These are phyloP conservation scores for Crinitomyces ghanaensis DNA, from an alignment of 805 yeast genomes.

Conservation along the genomic window DNA sequence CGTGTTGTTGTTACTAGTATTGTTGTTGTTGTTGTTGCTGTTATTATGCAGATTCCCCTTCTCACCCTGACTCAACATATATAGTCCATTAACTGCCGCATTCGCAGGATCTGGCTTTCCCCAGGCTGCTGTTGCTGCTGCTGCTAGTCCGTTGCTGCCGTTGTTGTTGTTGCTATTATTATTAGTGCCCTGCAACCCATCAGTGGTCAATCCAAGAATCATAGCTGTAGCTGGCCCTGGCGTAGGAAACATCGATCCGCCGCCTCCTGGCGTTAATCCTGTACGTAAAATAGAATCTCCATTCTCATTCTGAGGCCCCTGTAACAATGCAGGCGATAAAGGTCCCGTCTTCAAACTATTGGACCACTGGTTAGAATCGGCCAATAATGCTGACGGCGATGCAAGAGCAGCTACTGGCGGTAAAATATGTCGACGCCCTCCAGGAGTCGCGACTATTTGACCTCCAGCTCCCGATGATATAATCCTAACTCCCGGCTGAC, in stretches of 20 bases:
- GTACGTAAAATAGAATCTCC: slow-evolving; percentile 28
- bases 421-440: slow-evolving; percentile 17
- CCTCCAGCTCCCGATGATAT: slow-evolving; percentile 8
- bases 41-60: neutral
- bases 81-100: slow-evolving; percentile 25
- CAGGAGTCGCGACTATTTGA: slow-evolving; percentile 15
- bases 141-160: neutral
- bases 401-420: slow-evolving; percentile 21
- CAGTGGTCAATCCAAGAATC: slow-evolving; percentile 27
- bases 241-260: slow-evolving; percentile 24
- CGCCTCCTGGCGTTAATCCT: slow-evolving; percentile 28
- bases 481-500: slow-evolving; percentile 2
- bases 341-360: slow-evolving; percentile 25
- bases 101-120: slow-evolving; percentile 2
- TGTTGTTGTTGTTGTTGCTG: neutral
- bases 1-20: neutral
- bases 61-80: slow-evolving; percentile 24
- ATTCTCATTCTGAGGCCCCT: slow-evolving; percentile 21
- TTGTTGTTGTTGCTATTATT: neutral
- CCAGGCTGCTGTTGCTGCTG: neutral
- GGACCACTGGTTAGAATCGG: slow-evolving; percentile 14
- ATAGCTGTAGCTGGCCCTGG: slow-evolving; percentile 29
- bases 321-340: slow-evolving; percentile 28
- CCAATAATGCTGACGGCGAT: slow-evolving; percentile 18
- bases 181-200: neutral